A percentile compares a stretch with the other conserved stretches of the same genome.
Evolutionary conservation across 768 basidiomycete species (phyloP).

Genomic region (Tricholoma furcatifolium): DNA sequence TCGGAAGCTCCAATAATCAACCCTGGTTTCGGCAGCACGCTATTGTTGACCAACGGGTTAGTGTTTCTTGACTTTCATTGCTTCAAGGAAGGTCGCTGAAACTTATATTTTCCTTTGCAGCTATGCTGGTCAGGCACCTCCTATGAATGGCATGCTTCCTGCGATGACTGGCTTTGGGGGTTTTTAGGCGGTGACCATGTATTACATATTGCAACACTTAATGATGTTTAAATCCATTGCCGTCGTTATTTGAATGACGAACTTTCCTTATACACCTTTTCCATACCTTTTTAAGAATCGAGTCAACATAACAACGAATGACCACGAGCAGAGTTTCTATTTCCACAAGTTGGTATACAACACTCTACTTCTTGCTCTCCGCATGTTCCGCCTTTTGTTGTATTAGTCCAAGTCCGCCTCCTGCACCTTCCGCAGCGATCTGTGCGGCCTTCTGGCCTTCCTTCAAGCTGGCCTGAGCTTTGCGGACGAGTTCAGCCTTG

Average conservation of each 20-base stretch:
- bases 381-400: conserved; percentile 38
- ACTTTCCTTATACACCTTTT: too few species aligned
- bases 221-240: conserved; percentile 12
- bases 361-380: conserved; percentile 10
- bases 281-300: too few species aligned
- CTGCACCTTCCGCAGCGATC: conserved; percentile 68
- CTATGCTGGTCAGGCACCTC: conserved; percentile 63
- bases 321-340: background rate
- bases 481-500: conserved; percentile 68
- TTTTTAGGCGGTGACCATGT: conserved; percentile 24
- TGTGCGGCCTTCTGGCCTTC: conserved; percentile 74
- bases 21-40: conserved; percentile 58
- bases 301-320: too few species aligned
- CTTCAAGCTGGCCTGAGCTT: conserved; percentile 61
- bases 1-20: conserved; percentile 87
- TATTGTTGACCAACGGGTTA: conserved; percentile 76
- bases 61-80: conserved; percentile 27
- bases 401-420: conserved; percentile 76
- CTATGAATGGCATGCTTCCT: conserved; percentile 70
- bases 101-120: conserved; percentile 28
- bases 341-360: background rate
- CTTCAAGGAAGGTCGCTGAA: conserved; percentile 4
- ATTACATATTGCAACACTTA: conserved; percentile 28
- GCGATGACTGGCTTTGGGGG: conserved; percentile 68
- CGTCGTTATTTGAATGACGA: conserved; percentile 25